phyloP scores from a whole-genome alignment of 202 grass and related monocot species.

The Elaeis oleifera region DNA sequence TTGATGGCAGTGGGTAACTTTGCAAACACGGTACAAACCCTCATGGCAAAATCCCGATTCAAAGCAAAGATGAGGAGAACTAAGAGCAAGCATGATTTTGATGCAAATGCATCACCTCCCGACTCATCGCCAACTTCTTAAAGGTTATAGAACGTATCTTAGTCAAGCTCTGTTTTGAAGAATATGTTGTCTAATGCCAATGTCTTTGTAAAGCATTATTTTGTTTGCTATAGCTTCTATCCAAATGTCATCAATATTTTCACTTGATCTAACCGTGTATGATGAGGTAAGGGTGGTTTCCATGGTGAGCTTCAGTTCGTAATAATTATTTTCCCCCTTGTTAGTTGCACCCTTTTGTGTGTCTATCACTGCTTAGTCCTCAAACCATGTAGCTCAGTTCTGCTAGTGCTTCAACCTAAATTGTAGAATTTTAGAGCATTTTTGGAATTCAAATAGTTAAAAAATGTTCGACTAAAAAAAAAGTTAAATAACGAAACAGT shows the following conservation, averaged over 20 bases:
- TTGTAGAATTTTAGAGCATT: too few relatives aligned
- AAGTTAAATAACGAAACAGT: too few relatives aligned
- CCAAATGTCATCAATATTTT: background rate
- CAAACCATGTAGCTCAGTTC: too few relatives aligned
- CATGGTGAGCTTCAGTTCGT: background rate
- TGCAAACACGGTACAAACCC: constrained; percentile 72
- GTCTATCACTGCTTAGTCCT: too few relatives aligned
- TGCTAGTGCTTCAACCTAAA: too few relatives aligned
- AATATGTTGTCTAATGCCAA: background rate
- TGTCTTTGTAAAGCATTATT: constrained; percentile 7
- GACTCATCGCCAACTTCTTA: background rate
- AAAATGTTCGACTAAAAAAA: too few relatives aligned
- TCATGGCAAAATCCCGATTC: constrained; percentile 72
- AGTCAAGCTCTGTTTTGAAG: background rate
- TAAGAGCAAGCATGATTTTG: constrained; percentile 49
- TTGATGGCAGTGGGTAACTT: constrained; percentile 98
- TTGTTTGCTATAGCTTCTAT: background rate
- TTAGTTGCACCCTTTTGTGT: too few relatives aligned
- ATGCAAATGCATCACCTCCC: constrained; percentile 6
- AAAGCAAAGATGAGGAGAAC: constrained; percentile 96
- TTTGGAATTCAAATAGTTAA: too few relatives aligned
- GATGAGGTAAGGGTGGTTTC: background rate
- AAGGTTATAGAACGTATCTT: constrained; percentile 21
- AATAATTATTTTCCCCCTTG: too few relatives aligned
- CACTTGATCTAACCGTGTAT: background rate